Evolutionary conservation across 371 early-diverging fungal genomes (phyloP).

Genomic region (Mortierella sp.): DNA sequence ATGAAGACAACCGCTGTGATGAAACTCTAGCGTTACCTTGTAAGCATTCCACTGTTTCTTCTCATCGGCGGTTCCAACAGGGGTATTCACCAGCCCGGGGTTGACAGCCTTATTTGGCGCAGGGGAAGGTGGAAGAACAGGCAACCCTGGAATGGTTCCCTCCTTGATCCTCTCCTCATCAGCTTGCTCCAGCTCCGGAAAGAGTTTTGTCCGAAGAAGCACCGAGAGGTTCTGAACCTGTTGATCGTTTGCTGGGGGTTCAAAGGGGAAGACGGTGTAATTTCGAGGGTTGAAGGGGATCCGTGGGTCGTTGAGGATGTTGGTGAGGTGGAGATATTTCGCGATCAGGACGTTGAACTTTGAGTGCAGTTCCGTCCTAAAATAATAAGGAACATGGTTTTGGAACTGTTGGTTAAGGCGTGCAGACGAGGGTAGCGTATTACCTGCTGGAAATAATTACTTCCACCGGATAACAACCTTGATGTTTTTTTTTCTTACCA

Average conservation of each 20-base stretch:
- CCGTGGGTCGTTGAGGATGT: conserved; percentile 46
- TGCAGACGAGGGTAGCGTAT: too few relatives aligned
- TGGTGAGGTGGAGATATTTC: conserved; percentile 51
- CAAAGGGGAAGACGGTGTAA: conserved; percentile 52
- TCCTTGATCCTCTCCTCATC: conserved; percentile 47
- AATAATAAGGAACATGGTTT: not conserved
- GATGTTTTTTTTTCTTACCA: conserved; percentile 30
- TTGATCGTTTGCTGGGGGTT: conserved; percentile 46
- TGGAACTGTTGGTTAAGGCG: not conserved
- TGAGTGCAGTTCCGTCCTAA: conserved; percentile 54
- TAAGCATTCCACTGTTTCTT: conserved; percentile 33
- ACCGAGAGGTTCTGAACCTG: conserved; percentile 50
- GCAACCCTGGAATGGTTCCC: conserved; percentile 31
- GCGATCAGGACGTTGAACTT: conserved; percentile 58
- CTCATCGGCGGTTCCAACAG: conserved; percentile 30
- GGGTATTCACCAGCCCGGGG: not conserved
- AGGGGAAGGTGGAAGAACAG: not conserved
- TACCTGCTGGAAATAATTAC: not conserved
- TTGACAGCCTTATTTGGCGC: not conserved
- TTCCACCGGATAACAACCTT: not conserved
- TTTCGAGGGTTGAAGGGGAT: conserved; percentile 19
- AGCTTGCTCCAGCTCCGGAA: conserved; percentile 49
- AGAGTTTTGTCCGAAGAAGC: conserved; percentile 47
- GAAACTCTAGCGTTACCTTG: conserved; percentile 23
- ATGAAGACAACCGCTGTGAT: too few relatives aligned